Conservation (phyloP, 192 early-diverging fungal genomes). For the Coemansia sp. region DNA sequence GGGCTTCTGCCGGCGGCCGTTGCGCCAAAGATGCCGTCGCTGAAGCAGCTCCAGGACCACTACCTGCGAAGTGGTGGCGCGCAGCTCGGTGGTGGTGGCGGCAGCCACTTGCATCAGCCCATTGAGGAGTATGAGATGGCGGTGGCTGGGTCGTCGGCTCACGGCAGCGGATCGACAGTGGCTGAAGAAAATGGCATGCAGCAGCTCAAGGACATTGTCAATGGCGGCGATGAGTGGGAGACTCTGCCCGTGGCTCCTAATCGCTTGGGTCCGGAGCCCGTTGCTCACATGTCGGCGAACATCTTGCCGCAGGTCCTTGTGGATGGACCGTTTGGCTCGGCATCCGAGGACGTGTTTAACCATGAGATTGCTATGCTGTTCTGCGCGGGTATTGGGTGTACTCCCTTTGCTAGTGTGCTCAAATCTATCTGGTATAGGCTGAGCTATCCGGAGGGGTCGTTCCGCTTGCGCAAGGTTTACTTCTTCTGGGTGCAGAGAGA, state of each 20-base stretch:
- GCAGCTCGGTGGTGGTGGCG: not conserved
- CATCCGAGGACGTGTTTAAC: conserved; percentile 80
- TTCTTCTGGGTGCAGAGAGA: conserved; percentile 86
- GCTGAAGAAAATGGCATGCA: conserved; percentile 10
- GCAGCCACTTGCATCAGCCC: not conserved
- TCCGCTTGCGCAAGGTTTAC: conserved; percentile 76
- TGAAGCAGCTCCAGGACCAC: conserved; percentile 51
- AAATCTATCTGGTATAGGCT: conserved; percentile 77
- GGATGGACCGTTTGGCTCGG: conserved; percentile 77
- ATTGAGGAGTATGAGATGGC: conserved; percentile 36
- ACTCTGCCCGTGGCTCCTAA: conserved; percentile 11
- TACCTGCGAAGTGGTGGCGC: conserved; percentile 34
- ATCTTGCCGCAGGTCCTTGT: conserved; percentile 68
- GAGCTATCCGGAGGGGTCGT: conserved; percentile 52
- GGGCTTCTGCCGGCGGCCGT: not conserved
- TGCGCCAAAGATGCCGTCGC: conserved; percentile 34
- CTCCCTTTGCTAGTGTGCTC: conserved; percentile 79
- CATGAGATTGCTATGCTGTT: conserved; percentile 75
- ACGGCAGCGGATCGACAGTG: conserved; percentile 23
- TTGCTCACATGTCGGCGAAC: conserved; percentile 35
- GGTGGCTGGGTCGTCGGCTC: not conserved
- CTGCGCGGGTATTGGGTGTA: conserved; percentile 82
- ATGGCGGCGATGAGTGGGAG: conserved; percentile 33
- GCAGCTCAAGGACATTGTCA: conserved; percentile 38
- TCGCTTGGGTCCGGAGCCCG: conserved; percentile 12